Conservation (phyloP, 192 early-diverging fungal genomes). For the Backusella tuberculispora region DNA sequence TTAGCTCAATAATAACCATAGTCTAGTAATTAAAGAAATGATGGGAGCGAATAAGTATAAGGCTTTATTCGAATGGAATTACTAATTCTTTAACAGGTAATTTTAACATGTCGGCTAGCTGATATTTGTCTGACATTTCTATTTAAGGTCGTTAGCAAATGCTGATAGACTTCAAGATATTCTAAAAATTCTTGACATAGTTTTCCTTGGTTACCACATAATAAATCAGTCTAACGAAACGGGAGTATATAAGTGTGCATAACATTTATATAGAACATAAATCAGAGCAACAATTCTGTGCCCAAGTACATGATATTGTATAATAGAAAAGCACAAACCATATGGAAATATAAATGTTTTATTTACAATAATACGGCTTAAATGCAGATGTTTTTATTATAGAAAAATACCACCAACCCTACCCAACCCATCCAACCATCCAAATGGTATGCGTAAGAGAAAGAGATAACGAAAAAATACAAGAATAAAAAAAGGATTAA, state of each 20-base stretch:
- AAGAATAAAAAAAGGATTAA: conserved; percentile 20
- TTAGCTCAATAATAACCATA: too few species aligned
- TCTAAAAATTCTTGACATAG: too few species aligned
- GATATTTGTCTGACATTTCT: too few species aligned
- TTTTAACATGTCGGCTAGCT: too few species aligned
- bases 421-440: background rate
- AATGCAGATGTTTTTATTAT: conserved; percentile 9
- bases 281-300: conserved; percentile 4
- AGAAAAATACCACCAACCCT: background rate
- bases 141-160: too few species aligned
- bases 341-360: conserved; percentile 12
- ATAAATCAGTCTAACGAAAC: too few species aligned
- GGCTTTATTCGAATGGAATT: too few species aligned
- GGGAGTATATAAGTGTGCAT: background rate
- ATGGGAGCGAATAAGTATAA: too few species aligned
- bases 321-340: conserved; percentile 8
- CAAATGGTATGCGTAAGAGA: background rate
- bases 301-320: conserved; percentile 10
- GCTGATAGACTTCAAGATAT: too few species aligned
- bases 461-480: conserved; percentile 15
- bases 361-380: conserved; percentile 9
- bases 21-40: too few species aligned
- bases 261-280: conserved; percentile 1
- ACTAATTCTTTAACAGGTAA: too few species aligned
- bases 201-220: too few species aligned